A percentile compares a stretch with the other conserved stretches of the same genome.
Evolutionary conservation across 306 rosid genomes (phyloP).

Genomic region (Rosa rugosa): DNA sequence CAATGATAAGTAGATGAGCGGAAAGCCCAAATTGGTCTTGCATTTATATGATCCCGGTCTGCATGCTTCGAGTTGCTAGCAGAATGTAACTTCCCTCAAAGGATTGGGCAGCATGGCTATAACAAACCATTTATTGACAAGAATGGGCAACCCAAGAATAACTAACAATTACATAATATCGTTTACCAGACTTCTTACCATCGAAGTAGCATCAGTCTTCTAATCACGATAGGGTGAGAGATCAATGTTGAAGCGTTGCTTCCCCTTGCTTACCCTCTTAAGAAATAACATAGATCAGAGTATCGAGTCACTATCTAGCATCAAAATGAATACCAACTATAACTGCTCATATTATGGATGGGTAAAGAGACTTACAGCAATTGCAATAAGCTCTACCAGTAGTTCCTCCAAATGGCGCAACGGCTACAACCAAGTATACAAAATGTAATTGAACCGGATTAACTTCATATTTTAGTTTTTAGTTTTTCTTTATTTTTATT

Average conservation of each 20-base stretch:
- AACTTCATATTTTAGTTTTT: constrained; percentile 5
- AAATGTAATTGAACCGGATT: constrained; percentile 9
- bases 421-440: constrained; percentile 53
- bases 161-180: background rate
- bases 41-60: background rate
- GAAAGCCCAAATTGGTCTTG: too few species aligned
- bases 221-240: constrained; percentile 73
- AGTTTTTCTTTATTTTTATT: too few species aligned
- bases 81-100: background rate
- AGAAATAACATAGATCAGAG: background rate
- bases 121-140: constrained; percentile 4
- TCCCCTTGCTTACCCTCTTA: constrained; percentile 89
- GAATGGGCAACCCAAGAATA: background rate
- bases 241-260: constrained; percentile 72
- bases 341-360: constrained; percentile 1
- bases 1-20: too few species aligned
- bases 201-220: constrained; percentile 16
- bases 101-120: too few species aligned
- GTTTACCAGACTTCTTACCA: constrained; percentile 30
- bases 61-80: background rate
- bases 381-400: constrained; percentile 89
- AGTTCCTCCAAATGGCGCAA: constrained; percentile 89
- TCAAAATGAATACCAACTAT: background rate
- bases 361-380: constrained; percentile 67
- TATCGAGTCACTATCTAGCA: background rate